Percentiles rank a stretch among this genome's conserved stretches.
Conservation (phyloP, 2,329 filamentous ascomycete species). For the Colletotrichum sp. region DNA sequence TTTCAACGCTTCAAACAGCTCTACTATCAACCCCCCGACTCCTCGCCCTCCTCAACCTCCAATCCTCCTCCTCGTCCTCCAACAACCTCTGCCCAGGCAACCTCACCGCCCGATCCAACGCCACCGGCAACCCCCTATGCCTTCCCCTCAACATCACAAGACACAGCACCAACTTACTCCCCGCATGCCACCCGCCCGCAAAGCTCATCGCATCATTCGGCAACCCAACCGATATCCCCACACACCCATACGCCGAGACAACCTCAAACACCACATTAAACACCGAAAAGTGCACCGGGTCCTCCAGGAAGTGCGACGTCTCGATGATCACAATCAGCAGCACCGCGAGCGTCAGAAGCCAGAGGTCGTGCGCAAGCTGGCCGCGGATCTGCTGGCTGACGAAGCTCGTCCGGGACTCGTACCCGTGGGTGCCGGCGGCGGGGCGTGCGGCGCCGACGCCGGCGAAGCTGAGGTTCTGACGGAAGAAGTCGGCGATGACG, state of each 20-base stretch:
- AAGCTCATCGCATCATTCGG: constrained; percentile 60
- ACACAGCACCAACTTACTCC: constrained; percentile 63
- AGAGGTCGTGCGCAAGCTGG: constrained; percentile 71
- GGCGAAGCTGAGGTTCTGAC: constrained; percentile 35
- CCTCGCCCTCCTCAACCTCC: neutral
- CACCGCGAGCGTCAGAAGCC: constrained; percentile 67
- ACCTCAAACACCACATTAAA: constrained; percentile 67
- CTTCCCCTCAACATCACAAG: constrained; percentile 62
- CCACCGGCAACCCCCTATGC: constrained; percentile 61
- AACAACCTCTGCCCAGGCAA: constrained; percentile 39
- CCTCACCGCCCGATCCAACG: constrained; percentile 57
- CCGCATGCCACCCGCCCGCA: constrained; percentile 55
- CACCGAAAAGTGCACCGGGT: constrained; percentile 59
- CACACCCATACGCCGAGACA: constrained; percentile 63
- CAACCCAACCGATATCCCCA: constrained; percentile 64
- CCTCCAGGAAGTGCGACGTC: constrained; percentile 54
- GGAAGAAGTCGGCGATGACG: constrained; percentile 28
- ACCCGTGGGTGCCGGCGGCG: constrained; percentile 10
- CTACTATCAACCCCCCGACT: neutral
- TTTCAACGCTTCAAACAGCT: too few species aligned
- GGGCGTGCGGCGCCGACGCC: constrained; percentile 44
- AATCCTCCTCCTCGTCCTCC: constrained; percentile 33
- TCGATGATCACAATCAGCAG: constrained; percentile 67
- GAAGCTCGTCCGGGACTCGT: constrained; percentile 49
- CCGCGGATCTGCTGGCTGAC: constrained; percentile 64